These are phyloP conservation scores for Trypanosoma congolense DNA, from an alignment of 208 protist genomes.

Conservation along the genomic window DNA sequence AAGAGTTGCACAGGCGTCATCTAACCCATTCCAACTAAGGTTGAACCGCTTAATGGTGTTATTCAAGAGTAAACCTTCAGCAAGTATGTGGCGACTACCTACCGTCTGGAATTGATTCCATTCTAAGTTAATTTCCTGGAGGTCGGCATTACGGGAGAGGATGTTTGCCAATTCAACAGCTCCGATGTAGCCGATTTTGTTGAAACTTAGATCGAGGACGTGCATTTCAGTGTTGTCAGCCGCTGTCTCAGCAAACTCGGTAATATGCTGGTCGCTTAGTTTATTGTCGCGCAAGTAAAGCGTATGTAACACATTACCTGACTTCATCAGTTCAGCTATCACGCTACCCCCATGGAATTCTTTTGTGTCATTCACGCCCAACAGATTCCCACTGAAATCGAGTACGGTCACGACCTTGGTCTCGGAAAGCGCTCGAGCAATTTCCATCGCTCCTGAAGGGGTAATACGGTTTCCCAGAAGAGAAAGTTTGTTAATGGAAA, in stretches of 20 bases:
- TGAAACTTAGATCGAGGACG: constrained; percentile 84
- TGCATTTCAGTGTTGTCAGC: constrained; percentile 76
- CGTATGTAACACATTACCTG: constrained; percentile 43
- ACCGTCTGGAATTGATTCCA: constrained; percentile 79
- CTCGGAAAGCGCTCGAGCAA: constrained; percentile 62
- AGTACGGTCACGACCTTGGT: constrained; percentile 46
- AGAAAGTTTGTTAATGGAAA: constrained; percentile 46
- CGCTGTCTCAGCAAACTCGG: constrained; percentile 58
- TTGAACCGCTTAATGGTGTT: constrained; percentile 89
- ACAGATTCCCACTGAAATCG: constrained; percentile 70
- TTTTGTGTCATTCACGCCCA: constrained; percentile 33
- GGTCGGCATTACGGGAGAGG: constrained; percentile 70
- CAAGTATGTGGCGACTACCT: constrained; percentile 52
- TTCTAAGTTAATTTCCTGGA: constrained; percentile 86
- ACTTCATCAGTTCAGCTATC: constrained; percentile 51
- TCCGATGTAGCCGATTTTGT: constrained; percentile 73
- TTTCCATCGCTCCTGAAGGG: constrained; percentile 49
- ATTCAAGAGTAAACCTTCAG: constrained; percentile 77
- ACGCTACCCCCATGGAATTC: constrained; percentile 60
- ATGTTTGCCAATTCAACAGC: constrained; percentile 68
- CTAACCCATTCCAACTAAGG: constrained; percentile 72
- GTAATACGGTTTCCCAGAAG: constrained; percentile 79
- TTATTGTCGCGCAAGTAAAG: constrained; percentile 71
- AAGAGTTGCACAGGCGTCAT: constrained; percentile 62
- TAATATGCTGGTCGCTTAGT: constrained; percentile 69